Conservation (phyloP, 2,329 filamentous ascomycete species). For the Pseudovirgaria hyperparasitica region DNA sequence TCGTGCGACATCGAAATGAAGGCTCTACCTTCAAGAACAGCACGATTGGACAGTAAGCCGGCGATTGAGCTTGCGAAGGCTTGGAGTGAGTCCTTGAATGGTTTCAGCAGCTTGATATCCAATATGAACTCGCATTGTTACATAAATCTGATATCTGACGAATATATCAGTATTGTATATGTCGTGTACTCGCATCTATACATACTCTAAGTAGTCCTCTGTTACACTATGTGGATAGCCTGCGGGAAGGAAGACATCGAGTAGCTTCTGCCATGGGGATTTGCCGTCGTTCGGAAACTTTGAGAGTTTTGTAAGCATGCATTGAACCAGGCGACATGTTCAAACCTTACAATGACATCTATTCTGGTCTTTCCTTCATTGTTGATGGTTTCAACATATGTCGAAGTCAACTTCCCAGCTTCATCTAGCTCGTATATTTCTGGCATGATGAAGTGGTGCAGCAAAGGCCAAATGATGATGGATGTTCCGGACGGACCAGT, state of each 20-base stretch:
- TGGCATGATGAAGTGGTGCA: no score
- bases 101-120: constrained; percentile 1
- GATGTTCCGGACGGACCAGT: no score
- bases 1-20: constrained; percentile 4
- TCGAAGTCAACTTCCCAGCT: constrained; percentile 34
- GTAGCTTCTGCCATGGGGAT: constrained; percentile 24
- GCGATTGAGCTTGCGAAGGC: constrained; percentile 77
- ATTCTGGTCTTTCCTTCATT: constrained; percentile 23
- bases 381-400: constrained; percentile 33
- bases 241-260: constrained; percentile 71
- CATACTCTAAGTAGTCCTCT: constrained; percentile 67
- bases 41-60: constrained; percentile 65
- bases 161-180: constrained; percentile 2
- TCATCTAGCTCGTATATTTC: constrained; percentile 34
- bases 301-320: constrained; percentile 7
- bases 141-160: constrained; percentile 54
- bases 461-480: no score
- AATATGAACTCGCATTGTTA: constrained; percentile 22
- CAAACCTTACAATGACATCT: constrained; percentile 31
- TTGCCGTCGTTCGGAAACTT: constrained; percentile 9
- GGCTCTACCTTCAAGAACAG: constrained; percentile 56
- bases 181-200: constrained; percentile 12
- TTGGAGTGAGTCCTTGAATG: constrained; percentile 57
- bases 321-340: constrained; percentile 1
- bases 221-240: constrained; percentile 85